Evolutionary conservation across 2,329 filamentous ascomycete species (phyloP).

Genomic region (Orbilia oligospora): DNA sequence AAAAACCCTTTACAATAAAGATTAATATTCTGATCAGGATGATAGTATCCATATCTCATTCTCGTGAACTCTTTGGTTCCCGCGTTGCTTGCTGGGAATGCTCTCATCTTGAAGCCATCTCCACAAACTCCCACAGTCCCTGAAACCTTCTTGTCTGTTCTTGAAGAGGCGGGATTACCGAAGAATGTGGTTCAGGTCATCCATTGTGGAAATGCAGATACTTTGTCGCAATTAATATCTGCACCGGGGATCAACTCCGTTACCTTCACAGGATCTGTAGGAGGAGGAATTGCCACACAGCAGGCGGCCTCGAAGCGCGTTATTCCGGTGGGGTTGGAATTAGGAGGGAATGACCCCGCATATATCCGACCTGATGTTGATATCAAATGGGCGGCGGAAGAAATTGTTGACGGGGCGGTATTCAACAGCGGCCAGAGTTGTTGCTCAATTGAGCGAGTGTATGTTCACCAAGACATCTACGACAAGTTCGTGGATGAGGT

Average conservation of each 20-base stretch:
- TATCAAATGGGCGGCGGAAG: constrained; percentile 88
- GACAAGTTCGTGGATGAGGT: constrained; percentile 84
- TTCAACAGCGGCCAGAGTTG: constrained; percentile 99
- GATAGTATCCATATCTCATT: constrained; percentile 91
- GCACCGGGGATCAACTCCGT: constrained; percentile 83
- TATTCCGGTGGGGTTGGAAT: constrained; percentile 87
- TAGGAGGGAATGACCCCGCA: constrained; percentile 94
- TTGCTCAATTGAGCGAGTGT: constrained; percentile 91
- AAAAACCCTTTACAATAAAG: constrained; percentile 22
- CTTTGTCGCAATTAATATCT: constrained; percentile 83
- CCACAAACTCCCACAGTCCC: constrained; percentile 94
- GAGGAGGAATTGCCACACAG: constrained; percentile 87
- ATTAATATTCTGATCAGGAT: constrained; percentile 29
- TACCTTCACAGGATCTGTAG: constrained; percentile 94
- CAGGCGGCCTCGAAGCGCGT: constrained; percentile 86
- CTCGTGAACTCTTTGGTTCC: constrained; percentile 93
- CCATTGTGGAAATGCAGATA: constrained; percentile 83
- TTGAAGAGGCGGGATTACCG: constrained; percentile 84
- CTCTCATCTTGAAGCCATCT: constrained; percentile 92
- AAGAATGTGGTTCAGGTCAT: constrained; percentile 90
- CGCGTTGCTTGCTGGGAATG: constrained; percentile 89
- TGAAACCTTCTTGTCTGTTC: constrained; percentile 84
- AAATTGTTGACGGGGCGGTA: constrained; percentile 94
- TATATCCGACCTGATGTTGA: constrained; percentile 91
- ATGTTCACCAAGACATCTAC: constrained; percentile 87